These are phyloP conservation scores for Alternaria angustiovoidea DNA, from an alignment of 2,329 filamentous ascomycete species.

Conservation along the genomic window DNA sequence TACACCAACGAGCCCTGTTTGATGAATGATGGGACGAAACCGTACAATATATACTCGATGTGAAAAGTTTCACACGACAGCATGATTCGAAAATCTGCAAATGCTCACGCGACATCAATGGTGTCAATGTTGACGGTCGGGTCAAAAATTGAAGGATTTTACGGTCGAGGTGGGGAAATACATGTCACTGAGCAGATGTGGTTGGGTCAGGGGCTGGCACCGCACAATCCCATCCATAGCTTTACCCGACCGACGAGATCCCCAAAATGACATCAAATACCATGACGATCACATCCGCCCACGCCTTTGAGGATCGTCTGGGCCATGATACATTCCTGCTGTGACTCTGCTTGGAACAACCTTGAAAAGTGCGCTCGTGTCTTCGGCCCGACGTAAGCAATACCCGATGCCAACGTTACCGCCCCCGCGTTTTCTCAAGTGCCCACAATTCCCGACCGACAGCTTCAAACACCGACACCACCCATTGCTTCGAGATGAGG, in stretches of 20 bases:
- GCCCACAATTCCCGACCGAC: conserved; percentile 21
- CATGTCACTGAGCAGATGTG: conserved; percentile 3
- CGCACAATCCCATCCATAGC: background rate
- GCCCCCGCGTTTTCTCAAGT: conserved; percentile 12
- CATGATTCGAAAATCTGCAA: background rate
- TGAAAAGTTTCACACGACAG: background rate
- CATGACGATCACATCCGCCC: background rate
- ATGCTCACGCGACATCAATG: background rate
- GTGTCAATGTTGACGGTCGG: background rate
- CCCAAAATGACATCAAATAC: background rate
- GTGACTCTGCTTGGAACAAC: background rate
- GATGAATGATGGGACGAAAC: background rate
- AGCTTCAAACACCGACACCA: conserved; percentile 23
- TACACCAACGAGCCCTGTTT: conserved; percentile 50
- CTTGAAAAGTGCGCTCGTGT: background rate
- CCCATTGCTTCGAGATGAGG: conserved; percentile 17
- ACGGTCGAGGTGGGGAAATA: background rate
- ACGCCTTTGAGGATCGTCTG: background rate
- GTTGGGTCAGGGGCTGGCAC: conserved; percentile 1
- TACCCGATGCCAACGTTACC: conserved; percentile 18
- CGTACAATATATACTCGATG: background rate
- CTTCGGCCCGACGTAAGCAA: conserved; percentile 15
- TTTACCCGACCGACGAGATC: background rate
- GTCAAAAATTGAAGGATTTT: background rate
- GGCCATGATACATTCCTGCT: background rate